A percentile compares a stretch with the other conserved stretches of the same genome.
Conservation (phyloP, 805 yeast species). For the Kodamaea jinghongensis region DNA sequence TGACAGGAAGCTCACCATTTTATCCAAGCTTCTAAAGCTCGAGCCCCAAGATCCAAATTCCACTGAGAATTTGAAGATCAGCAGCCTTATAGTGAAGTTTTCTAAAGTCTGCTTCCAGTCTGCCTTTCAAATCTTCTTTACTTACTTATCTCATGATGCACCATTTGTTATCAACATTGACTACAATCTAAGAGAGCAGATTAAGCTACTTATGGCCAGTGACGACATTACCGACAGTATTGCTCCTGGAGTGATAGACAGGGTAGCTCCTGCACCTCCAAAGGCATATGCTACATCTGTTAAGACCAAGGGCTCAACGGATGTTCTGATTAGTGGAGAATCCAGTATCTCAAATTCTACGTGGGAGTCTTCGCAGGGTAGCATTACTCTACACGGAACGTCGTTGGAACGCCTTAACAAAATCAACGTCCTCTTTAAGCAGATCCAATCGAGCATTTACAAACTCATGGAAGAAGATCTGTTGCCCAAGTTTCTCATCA, state of each 20-base stretch:
- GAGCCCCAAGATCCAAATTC: neutral
- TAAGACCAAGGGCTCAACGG: too few species aligned
- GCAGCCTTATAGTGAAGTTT: conserved; percentile 22
- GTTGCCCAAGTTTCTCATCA: conserved; percentile 58
- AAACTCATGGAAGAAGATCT: conserved; percentile 71
- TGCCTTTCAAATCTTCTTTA: conserved; percentile 62
- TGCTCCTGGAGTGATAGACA: conserved; percentile 13
- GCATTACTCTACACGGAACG: too few species aligned
- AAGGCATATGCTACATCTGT: too few species aligned
- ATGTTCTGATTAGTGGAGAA: too few species aligned
- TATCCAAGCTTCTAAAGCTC: conserved; percentile 37
- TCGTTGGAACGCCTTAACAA: too few species aligned
- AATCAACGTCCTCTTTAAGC: conserved; percentile 40
- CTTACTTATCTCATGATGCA: conserved; percentile 63
- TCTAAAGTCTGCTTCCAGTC: conserved; percentile 56
- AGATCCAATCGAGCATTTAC: conserved; percentile 49
- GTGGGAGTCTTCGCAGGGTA: too few species aligned
- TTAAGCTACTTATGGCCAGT: too few species aligned
- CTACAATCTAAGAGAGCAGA: conserved; percentile 45
- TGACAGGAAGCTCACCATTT: conserved; percentile 41
- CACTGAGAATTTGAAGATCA: too few species aligned
- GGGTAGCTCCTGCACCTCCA: too few species aligned
- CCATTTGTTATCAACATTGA: conserved; percentile 72
- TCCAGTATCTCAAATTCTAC: too few species aligned
- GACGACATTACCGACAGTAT: too few species aligned